Conservation (phyloP, 78 protist species). For the Polysphondylium violaceum region DNA sequence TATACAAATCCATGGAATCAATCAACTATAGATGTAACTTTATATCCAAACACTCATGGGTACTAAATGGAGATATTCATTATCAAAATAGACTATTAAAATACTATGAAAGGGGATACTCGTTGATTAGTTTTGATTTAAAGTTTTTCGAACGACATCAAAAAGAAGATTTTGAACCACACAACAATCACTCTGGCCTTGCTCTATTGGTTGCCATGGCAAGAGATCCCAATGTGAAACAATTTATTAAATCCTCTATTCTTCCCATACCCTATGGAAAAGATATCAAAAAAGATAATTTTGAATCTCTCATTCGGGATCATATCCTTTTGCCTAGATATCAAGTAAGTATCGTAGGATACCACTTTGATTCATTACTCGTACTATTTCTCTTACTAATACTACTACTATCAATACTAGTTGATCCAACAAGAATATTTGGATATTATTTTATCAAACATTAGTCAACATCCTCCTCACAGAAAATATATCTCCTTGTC, state of each 20-base stretch:
- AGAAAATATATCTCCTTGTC: constrained; percentile 52
- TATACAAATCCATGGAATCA: constrained; percentile 34
- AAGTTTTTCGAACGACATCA: constrained; percentile 6
- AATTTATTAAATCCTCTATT: constrained; percentile 11
- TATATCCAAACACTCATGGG: constrained; percentile 5
- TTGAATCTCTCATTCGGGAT: constrained; percentile 13
- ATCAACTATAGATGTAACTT: constrained; percentile 39
- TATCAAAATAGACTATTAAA: constrained; percentile 39
- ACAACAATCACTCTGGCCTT: constrained; percentile 21
- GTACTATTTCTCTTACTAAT: not conserved
- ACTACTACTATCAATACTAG: not conserved
- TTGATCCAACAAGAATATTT: not conserved
- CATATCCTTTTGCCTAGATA: constrained; percentile 7
- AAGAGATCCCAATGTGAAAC: not conserved
- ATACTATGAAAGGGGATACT: constrained; percentile 34
- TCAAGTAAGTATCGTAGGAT: not conserved
- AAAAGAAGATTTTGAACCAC: constrained; percentile 29
- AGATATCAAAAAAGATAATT: not conserved
- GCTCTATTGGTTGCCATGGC: constrained; percentile 5
- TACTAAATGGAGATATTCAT: constrained; percentile 56
- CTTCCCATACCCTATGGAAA: constrained; percentile 42
- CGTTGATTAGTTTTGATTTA: constrained; percentile 20
- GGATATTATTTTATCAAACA: not conserved
- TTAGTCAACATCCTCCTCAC: constrained; percentile 1
- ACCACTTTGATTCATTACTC: not conserved